Evolutionary conservation across 179 eudicot genomes (phyloP).

Genomic region (Spergularia azorica): DNA sequence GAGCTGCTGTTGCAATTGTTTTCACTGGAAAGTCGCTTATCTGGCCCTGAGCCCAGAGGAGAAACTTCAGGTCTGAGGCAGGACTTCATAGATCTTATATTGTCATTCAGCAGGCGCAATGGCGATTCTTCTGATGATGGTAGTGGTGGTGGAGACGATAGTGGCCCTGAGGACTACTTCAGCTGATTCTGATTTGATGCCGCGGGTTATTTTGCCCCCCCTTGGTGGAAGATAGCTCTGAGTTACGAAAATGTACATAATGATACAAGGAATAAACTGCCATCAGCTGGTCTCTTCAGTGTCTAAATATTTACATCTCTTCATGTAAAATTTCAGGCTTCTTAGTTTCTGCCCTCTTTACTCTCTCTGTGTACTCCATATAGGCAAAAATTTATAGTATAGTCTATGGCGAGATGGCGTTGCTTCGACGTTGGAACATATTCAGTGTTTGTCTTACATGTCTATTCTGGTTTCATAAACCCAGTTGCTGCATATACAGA

Average conservation of each 20-base stretch:
- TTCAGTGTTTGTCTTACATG: too few species aligned
- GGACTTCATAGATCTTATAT: conserved; percentile 54
- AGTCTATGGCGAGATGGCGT: too few species aligned
- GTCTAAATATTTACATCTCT: not conserved
- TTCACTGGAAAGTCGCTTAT: conserved; percentile 40
- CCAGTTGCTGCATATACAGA: too few species aligned
- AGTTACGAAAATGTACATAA: conserved; percentile 24
- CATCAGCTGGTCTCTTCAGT: not conserved
- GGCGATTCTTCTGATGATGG: conserved; percentile 47
- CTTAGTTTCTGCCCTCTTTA: too few species aligned
- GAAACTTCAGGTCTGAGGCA: conserved; percentile 38
- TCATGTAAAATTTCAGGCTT: not conserved
- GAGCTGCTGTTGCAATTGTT: conserved; percentile 57
- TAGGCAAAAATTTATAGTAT: too few species aligned
- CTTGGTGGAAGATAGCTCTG: not conserved
- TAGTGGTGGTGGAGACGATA: conserved; percentile 31
- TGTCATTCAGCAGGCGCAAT: conserved; percentile 41
- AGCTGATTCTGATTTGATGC: conserved; percentile 24
- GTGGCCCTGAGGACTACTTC: conserved; percentile 51
- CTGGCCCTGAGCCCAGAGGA: conserved; percentile 40
- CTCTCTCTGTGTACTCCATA: too few species aligned
- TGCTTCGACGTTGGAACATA: too few species aligned
- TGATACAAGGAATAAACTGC: not conserved
- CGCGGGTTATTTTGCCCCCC: not conserved
- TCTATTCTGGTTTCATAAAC: too few species aligned